Base-by-base conservation (phyloP, 768 basidiomycete species). In the Russula lepida region DNA sequence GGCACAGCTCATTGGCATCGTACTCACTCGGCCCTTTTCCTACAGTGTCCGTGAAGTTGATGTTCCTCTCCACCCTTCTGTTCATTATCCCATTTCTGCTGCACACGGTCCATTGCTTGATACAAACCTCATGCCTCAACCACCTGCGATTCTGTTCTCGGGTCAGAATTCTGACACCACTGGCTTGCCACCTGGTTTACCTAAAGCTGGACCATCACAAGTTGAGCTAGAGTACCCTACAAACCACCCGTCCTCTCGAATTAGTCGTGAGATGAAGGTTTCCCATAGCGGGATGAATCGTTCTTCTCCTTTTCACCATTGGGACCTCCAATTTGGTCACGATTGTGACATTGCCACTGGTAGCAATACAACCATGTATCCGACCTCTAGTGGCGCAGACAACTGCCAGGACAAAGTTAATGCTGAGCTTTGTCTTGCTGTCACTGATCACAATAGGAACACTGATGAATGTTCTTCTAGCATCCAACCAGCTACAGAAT, bases 1-100 rank as follows among this genome's bases (percentile, higher is more conserved):
- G 3, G 48, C 44, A n/a, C 9, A 2, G 35, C 25, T 35, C 50
- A 21, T 33, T 9, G 23, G 11, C 23, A 6, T 37, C 13, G n/a
- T 33, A 21, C 46, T 63, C 27, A 54, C 53, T 15, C 21, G 2
- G 25, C 12, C n/a, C 32, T 46, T 41, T 27, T 37, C 19, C 17
- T 6, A 12, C 32, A 63, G 62, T 28, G 30, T 49, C 39, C 56
- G 62, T 21, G 62, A 63, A n/a, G 28, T 47, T 30, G 32, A 63
- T 17, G n/a, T 58, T 8, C 47, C 30, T 11, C 52, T 62, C 23
- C 13, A 30, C 27, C 57, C 47, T 28, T n/a, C 28, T n/a, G 23
- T 19, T 4, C 35, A 30, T 28, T 15, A 12, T 25, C 13, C 37
- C 19, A 25, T 12, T 15, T 39, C 37, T 19, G 32, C 5, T 8